A percentile compares a stretch with the other conserved stretches of the same genome.
These are phyloP conservation scores for Stipa capillata DNA, from an alignment of 176 grass and related monocot species.

Conservation along the genomic window DNA sequence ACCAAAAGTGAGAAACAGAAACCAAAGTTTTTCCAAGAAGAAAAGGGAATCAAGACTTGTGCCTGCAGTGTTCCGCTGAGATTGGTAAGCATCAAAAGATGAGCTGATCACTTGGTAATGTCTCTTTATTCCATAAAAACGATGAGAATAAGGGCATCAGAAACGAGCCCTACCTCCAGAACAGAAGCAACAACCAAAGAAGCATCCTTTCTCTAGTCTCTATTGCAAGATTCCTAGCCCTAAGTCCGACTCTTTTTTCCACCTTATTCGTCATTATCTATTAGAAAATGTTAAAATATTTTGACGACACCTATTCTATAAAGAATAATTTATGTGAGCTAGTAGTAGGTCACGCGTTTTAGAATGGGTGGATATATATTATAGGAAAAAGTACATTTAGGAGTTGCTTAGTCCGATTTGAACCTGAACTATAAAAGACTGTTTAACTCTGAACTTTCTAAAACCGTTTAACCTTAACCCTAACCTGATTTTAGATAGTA, in stretches of 20 bases:
- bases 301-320: too few species aligned
- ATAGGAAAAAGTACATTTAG: too few species aligned
- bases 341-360: too few species aligned
- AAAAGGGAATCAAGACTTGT: constrained; percentile 10
- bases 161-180: neutral
- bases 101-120: neutral
- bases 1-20: neutral
- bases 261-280: neutral
- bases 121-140: neutral
- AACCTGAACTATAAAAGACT: too few species aligned
- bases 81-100: constrained; percentile 36
- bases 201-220: neutral
- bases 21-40: neutral
- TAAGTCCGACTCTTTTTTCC: neutral
- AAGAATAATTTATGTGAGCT: too few species aligned
- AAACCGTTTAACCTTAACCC: too few species aligned
- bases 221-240: neutral
- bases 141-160: constrained; percentile 9
- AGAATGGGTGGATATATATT: too few species aligned
- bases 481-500: too few species aligned
- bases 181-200: neutral
- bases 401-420: too few species aligned
- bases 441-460: too few species aligned
- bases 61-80: constrained; percentile 15
- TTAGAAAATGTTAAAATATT: too few species aligned